Percentiles rank a stretch among this genome's conserved stretches.
Conservation (phyloP, 768 basidiomycete genomes). For the Boletus patriciae region DNA sequence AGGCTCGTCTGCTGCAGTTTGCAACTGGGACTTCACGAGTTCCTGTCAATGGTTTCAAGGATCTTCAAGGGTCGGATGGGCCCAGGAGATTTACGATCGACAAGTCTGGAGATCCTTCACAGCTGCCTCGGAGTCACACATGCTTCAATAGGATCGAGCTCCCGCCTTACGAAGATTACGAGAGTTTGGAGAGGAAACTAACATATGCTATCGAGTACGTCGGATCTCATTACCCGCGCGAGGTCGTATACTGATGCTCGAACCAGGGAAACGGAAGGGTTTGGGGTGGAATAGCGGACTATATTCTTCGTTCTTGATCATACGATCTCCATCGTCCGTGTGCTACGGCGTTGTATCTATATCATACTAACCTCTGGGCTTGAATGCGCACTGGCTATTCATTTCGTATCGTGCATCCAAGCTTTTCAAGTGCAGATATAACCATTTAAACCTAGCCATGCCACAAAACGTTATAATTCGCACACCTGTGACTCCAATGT, state of each 20-base stretch:
- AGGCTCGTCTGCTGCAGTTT: conserved; percentile 84
- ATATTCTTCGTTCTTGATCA: conserved; percentile 7
- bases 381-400: background rate
- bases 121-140: conserved; percentile 87
- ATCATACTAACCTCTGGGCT: conserved; percentile 2
- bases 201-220: conserved; percentile 81
- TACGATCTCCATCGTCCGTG: conserved; percentile 1
- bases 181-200: conserved; percentile 82
- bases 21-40: conserved; percentile 84
- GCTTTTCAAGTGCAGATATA: background rate
- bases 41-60: conserved; percentile 93
- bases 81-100: conserved; percentile 93
- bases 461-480: conserved; percentile 4
- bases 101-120: conserved; percentile 87
- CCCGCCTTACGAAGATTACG: conserved; percentile 86
- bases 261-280: conserved; percentile 73
- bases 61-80: conserved; percentile 90
- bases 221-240: background rate
- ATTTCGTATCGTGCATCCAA: background rate
- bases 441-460: background rate
- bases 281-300: conserved; percentile 54
- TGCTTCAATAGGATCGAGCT: conserved; percentile 92
- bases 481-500: background rate
- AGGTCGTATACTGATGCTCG: conserved; percentile 6
- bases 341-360: conserved; percentile 17